Conservation (phyloP, 139 green algal species). For the Gonium pectorale region DNA sequence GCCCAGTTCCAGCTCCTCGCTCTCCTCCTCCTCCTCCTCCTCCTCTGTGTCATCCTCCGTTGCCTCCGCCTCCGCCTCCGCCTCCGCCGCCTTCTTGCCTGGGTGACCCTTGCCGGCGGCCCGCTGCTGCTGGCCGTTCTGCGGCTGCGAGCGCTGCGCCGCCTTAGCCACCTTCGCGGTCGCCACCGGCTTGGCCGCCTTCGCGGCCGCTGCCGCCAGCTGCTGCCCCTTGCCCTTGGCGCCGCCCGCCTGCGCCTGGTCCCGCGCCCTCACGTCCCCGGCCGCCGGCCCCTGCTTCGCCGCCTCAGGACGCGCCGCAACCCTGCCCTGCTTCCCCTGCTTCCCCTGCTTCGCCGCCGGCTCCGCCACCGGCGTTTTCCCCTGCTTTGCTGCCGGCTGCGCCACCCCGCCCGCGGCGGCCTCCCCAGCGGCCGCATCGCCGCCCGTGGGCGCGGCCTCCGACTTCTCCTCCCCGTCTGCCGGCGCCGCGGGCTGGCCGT, state of each 20-base stretch:
- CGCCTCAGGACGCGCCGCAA: not conserved
- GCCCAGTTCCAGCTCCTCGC: too few species aligned
- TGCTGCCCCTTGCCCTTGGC: too few species aligned
- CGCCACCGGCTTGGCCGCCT: too few species aligned
- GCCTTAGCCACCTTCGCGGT: too few species aligned
- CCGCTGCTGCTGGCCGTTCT: too few species aligned
- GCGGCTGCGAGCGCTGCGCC: too few species aligned
- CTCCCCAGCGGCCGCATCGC: not conserved
- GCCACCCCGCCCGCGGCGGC: not conserved
- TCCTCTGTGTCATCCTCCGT: conserved; percentile 1
- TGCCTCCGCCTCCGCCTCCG: conserved; percentile 19
- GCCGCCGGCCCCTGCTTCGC: not conserved
- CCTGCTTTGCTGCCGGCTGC: not conserved
- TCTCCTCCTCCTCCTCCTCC: conserved; percentile 45
- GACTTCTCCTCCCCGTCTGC: not conserved
- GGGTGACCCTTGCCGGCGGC: too few species aligned
- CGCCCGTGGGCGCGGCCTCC: too few species aligned
- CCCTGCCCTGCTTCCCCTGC: conserved; percentile 17
- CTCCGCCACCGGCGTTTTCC: not conserved
- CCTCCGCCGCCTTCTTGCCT: not conserved
- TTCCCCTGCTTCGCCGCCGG: conserved; percentile 30
- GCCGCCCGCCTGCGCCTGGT: too few species aligned
- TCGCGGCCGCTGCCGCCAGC: not conserved
- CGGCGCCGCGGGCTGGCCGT: not conserved
- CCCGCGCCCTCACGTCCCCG: too few species aligned